A percentile compares a stretch with the other conserved stretches of the same genome.
These are phyloP conservation scores for Galerina sulciceps DNA, from an alignment of 768 basidiomycete species.

Conservation along the genomic window DNA sequence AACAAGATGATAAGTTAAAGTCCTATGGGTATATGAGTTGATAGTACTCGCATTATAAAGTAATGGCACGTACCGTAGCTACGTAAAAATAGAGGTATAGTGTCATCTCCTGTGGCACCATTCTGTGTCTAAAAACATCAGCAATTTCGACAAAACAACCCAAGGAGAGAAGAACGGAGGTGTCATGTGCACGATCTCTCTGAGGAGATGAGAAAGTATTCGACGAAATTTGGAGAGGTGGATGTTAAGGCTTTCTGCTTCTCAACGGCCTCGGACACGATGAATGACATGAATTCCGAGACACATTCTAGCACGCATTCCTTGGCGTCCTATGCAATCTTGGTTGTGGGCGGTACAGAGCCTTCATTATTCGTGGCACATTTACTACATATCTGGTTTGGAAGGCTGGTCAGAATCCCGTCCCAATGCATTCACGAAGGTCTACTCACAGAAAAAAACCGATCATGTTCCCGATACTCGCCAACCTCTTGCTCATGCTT, in stretches of 20 bases:
- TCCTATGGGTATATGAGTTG: no score
- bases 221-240: slow-evolving; percentile 89
- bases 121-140: slow-evolving; percentile 7
- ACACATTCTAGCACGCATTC: slow-evolving; percentile 99
- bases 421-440: background rate
- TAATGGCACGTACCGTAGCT: background rate
- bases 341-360: slow-evolving; percentile 88
- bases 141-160: background rate
- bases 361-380: slow-evolving; percentile 96
- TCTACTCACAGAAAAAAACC: slow-evolving; percentile 83
- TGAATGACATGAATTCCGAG: slow-evolving; percentile 97
- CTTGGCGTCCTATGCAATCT: slow-evolving; percentile 98
- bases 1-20: no score
- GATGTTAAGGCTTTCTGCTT: slow-evolving; percentile 92
- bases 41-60: no score
- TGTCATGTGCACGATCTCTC: background rate
- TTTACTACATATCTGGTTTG: slow-evolving; percentile 83
- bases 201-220: slow-evolving; percentile 38
- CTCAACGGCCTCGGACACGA: slow-evolving; percentile 96
- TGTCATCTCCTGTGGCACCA: slow-evolving; percentile 4
- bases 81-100: no score
- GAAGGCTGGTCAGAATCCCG: background rate
- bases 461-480: slow-evolving; percentile 94
- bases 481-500: slow-evolving; percentile 95
- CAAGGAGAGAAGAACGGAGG: background rate